Evolutionary conservation across 768 basidiomycete genomes (phyloP).

Genomic region (Sutorius australiensis): DNA sequence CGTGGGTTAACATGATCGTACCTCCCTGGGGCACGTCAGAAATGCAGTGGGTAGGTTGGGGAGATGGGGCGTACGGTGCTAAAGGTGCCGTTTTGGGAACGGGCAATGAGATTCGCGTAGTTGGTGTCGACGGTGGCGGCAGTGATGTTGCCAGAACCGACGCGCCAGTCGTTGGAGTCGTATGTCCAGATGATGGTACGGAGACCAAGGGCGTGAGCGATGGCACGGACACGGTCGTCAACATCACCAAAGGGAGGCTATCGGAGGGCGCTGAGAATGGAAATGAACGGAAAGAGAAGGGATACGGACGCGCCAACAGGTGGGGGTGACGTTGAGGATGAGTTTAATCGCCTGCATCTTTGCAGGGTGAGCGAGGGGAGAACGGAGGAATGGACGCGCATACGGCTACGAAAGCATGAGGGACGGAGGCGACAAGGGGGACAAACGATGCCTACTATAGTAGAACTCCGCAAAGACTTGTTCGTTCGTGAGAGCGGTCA

Average conservation of each 20-base stretch:
- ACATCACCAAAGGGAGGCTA: constrained; percentile 65
- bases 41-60: background rate
- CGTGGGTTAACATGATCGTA: constrained; percentile 54
- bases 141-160: constrained; percentile 43
- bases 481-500: constrained; percentile 57
- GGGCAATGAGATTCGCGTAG: constrained; percentile 51
- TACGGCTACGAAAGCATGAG: constrained; percentile 24
- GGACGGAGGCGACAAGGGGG: background rate
- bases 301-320: constrained; percentile 52
- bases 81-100: constrained; percentile 42
- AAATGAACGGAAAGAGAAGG: background rate
- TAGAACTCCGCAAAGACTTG: constrained; percentile 76
- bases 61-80: constrained; percentile 27
- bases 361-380: background rate
- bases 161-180: constrained; percentile 73
- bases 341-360: constrained; percentile 55
- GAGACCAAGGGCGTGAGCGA: constrained; percentile 63
- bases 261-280: background rate
- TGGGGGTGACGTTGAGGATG: constrained; percentile 52
- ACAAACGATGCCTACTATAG: constrained; percentile 46
- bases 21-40: constrained; percentile 34
- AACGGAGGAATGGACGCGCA: background rate
- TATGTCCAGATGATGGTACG: constrained; percentile 72
- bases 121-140: constrained; percentile 46
- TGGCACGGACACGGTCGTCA: constrained; percentile 72